Evolutionary conservation across 2,329 filamentous ascomycete genomes (phyloP).

Genomic region (Phaeosphaeria sp.): DNA sequence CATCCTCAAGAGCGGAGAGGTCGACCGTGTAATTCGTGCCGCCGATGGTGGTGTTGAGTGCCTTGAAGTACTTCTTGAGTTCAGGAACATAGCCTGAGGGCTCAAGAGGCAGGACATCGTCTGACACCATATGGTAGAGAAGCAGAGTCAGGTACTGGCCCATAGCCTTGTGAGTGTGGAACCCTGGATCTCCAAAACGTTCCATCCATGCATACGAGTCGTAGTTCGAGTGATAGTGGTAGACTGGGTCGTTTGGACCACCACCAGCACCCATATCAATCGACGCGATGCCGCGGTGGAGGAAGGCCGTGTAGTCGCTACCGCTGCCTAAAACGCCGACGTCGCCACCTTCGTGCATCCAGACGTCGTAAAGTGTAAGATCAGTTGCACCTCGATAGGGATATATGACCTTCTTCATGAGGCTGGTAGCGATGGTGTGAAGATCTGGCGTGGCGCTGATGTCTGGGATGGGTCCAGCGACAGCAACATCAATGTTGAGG

Average conservation of each 20-base stretch:
- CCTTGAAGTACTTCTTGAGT: slow-evolving; percentile 44
- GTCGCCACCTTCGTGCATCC: slow-evolving; percentile 45
- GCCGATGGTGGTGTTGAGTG: slow-evolving; percentile 40
- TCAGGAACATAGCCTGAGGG: slow-evolving; percentile 48
- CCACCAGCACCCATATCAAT: slow-evolving; percentile 52
- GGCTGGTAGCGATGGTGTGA: slow-evolving; percentile 41
- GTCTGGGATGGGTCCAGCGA: slow-evolving; percentile 51
- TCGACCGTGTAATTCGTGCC: slow-evolving; percentile 40
- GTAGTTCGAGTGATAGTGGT: slow-evolving; percentile 58
- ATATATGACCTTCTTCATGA: slow-evolving; percentile 52
- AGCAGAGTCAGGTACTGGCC: slow-evolving; percentile 55
- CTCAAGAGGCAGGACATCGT: slow-evolving; percentile 49
- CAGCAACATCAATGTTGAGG: slow-evolving; percentile 60
- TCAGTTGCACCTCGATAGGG: slow-evolving; percentile 47
- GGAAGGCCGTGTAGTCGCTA: slow-evolving; percentile 56
- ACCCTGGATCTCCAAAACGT: slow-evolving; percentile 59
- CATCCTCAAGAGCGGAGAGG: slow-evolving; percentile 36
- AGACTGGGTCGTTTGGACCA: slow-evolving; percentile 51
- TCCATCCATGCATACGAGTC: slow-evolving; percentile 60
- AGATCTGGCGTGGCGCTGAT: slow-evolving; percentile 51
- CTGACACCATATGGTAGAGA: slow-evolving; percentile 50
- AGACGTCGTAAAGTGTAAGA: slow-evolving; percentile 55
- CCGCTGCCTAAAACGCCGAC: slow-evolving; percentile 55
- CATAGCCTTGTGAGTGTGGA: slow-evolving; percentile 57
- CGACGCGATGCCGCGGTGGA: slow-evolving; percentile 53